phyloP scores from a whole-genome alignment of 371 early-diverging fungal genomes.

The Mucor velutinosus region DNA sequence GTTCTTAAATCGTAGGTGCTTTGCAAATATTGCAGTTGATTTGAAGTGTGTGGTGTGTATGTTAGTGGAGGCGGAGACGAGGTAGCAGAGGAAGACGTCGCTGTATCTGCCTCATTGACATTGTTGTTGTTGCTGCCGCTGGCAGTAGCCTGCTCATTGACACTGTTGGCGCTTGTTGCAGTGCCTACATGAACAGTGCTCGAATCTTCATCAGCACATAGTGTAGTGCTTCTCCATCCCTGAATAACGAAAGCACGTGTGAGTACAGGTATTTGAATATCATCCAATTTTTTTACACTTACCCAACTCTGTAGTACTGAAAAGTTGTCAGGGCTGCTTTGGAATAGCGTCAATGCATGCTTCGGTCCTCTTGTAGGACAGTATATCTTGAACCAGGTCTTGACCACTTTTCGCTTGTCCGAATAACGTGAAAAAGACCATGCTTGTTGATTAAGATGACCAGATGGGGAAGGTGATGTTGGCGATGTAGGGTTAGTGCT shows the following conservation, averaged over 20 bases:
- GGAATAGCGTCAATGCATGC: constrained; percentile 57
- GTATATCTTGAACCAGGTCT: constrained; percentile 64
- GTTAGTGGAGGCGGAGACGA: constrained; percentile 6
- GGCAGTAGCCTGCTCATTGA: background rate
- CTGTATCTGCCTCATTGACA: background rate
- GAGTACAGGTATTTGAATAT: background rate
- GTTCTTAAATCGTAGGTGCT: constrained; percentile 11
- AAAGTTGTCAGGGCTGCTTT: constrained; percentile 62
- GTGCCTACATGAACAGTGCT: background rate
- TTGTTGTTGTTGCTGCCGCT: background rate
- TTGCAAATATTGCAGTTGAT: constrained; percentile 9
- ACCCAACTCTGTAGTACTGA: constrained; percentile 58
- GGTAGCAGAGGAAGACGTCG: background rate
- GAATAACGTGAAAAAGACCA: constrained; percentile 45
- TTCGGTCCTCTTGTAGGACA: constrained; percentile 52
- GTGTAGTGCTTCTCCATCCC: constrained; percentile 60
- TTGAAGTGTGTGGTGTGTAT: constrained; percentile 7
- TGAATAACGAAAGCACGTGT: constrained; percentile 13
- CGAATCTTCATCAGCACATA: constrained; percentile 48
- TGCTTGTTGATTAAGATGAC: constrained; percentile 2
- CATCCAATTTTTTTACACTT: constrained; percentile 2
- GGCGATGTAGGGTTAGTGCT: background rate
- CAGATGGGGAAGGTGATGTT: constrained; percentile 7
- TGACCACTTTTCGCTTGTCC: constrained; percentile 49
- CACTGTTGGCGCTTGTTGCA: background rate